Evolutionary conservation across 345 rosid species (phyloP).

Genomic region (Xanthoceras sorbifolium): DNA sequence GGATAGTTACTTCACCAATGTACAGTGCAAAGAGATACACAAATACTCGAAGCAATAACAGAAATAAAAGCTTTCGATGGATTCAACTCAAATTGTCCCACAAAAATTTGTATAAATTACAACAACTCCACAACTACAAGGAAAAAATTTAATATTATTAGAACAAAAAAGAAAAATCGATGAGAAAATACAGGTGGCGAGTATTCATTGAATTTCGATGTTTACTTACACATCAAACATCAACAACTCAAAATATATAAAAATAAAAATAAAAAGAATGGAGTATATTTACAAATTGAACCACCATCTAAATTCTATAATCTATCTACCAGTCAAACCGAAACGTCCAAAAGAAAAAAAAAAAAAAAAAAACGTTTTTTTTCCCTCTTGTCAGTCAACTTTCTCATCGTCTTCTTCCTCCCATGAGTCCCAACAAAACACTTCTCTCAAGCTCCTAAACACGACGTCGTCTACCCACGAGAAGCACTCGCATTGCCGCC

Average conservation of each 20-base stretch:
- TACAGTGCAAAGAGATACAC: too few species aligned
- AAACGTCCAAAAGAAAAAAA: background rate
- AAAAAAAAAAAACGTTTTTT: background rate
- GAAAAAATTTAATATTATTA: background rate
- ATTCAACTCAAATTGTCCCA: too few species aligned
- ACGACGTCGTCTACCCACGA: constrained; percentile 39
- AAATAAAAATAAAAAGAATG: background rate
- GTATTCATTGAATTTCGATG: background rate
- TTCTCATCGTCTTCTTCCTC: constrained; percentile 30
- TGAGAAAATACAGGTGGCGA: background rate
- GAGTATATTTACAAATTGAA: constrained; percentile 20
- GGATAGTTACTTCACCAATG: too few species aligned
- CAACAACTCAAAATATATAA: background rate
- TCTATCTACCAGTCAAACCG: constrained; percentile 41
- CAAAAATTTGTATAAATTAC: background rate
- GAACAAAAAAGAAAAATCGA: background rate
- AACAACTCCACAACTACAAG: background rate
- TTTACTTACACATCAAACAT: background rate
- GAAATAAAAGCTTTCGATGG: too few species aligned
- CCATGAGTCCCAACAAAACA: constrained; percentile 14
- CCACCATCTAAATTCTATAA: background rate
- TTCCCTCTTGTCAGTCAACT: constrained; percentile 23
- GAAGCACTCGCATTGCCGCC: constrained; percentile 40
- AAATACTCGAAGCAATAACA: too few species aligned
- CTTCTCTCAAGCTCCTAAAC: constrained; percentile 18